Base-by-base conservation (phyloP, 2,329 filamentous ascomycete genomes). In the Graphilbum fragrans region DNA sequence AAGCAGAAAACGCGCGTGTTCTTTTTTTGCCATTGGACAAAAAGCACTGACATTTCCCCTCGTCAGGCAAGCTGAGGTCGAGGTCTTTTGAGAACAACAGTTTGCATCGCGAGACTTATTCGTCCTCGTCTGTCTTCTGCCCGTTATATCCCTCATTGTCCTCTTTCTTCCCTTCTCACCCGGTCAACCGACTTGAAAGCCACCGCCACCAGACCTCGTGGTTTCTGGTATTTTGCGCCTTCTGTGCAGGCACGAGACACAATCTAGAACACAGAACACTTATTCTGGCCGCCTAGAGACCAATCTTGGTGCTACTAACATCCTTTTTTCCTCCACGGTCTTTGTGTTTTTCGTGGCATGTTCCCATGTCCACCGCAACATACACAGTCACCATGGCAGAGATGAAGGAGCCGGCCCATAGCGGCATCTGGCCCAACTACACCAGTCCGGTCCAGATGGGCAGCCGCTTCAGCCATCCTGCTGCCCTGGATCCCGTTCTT, bases 331-430 rank as follows among this genome's bases (percentile, higher is more conserved):
- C 20, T 14, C 16, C 18, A 19, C 12, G 11, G 18, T 12, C 19
- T 19, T 16, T 19, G 22, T 36, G 35, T 42, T 45, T 19, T 27
- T 29, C 17, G 43, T 55, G 65, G 64, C 55, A 73, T 71, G 69
- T 56, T 64, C 69, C 61, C 68, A 76, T 76, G 70, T 74, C 72
- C 65, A 72, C 71, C 63, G 70, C 70, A 59, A 72, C 71, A 50
- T 74, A 76, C 59, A 69, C 72, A 63, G 67, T 69, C 56, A 72
- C 66, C 57, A 77, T 77, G 73, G 70, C 73, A 69, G 73, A 77
- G 58, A 58, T 77, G 64, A 75, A 75, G 67, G 73, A 77, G 60
- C 62, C 70, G 54, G 60, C 67, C 56, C 72, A 75, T 59, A 64
- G 67, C 52, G 67, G 64, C 58, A 59, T 77, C 52, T 77, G 73